phyloP scores from a whole-genome alignment of 1,284 basidiomycete species.

The Pisolithus thermaeus region DNA sequence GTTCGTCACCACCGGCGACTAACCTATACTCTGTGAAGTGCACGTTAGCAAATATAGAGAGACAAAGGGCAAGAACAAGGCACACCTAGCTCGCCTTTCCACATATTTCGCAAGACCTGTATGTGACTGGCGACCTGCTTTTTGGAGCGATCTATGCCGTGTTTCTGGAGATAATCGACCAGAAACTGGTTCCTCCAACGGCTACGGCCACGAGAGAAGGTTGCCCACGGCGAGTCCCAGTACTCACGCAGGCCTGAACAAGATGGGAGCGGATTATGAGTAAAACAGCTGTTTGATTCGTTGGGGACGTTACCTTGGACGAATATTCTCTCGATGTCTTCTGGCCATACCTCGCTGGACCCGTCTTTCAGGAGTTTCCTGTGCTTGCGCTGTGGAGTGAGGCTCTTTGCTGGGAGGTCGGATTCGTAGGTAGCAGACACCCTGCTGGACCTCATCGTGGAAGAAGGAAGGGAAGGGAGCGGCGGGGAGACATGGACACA shows the following conservation, averaged over 20 bases:
- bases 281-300: background rate
- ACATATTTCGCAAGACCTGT: conserved; percentile 78
- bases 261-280: conserved; percentile 4
- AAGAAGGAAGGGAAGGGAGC: conserved; percentile 20
- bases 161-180: conserved; percentile 66
- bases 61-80: conserved; percentile 7
- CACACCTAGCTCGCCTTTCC: conserved; percentile 72
- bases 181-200: conserved; percentile 79
- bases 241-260: conserved; percentile 61
- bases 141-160: conserved; percentile 64
- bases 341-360: conserved; percentile 76
- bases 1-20: conserved; percentile 69
- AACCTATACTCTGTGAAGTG: conserved; percentile 48
- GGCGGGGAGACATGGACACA: background rate
- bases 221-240: conserved; percentile 73
- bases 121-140: conserved; percentile 83
- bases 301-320: conserved; percentile 49
- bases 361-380: conserved; percentile 78
- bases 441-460: conserved; percentile 24
- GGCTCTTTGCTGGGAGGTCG: conserved; percentile 35
- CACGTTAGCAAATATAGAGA: conserved; percentile 21
- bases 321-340: conserved; percentile 65
- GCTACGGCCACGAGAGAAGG: conserved; percentile 68
- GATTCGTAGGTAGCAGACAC: conserved; percentile 20
- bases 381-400: conserved; percentile 76